These are phyloP conservation scores for Crataegus laevigata DNA, from an alignment of 306 rosid species.

Conservation along the genomic window DNA sequence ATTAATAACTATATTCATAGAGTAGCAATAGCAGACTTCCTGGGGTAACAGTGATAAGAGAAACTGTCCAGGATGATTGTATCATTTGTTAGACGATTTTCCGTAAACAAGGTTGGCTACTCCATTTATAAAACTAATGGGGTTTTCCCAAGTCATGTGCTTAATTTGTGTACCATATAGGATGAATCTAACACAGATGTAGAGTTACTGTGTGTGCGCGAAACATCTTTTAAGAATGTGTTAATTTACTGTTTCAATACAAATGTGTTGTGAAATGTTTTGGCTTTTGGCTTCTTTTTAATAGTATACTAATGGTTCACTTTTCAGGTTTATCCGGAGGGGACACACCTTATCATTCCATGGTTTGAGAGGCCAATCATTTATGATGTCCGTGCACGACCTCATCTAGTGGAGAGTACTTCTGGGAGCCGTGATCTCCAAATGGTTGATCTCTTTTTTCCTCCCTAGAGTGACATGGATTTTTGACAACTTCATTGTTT, in stretches of 20 bases:
- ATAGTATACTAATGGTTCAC: neutral
- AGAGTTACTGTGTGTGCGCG: neutral
- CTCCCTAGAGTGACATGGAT: neutral
- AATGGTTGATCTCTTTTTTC: conserved; percentile 42
- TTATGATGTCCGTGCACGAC: conserved; percentile 90
- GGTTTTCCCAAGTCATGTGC: neutral
- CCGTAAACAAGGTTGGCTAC: neutral
- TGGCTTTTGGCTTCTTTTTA: neutral
- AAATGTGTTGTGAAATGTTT: neutral
- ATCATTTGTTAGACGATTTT: neutral
- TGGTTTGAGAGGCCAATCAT: conserved; percentile 96
- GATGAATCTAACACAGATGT: neutral
- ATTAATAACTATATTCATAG: neutral
- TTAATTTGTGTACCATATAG: neutral
- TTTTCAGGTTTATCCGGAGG: conserved; percentile 89
- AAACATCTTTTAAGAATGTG: neutral
- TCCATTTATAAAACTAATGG: neutral
- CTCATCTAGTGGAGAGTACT: conserved; percentile 85
- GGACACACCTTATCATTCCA: conserved; percentile 72
- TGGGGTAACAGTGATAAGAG: neutral
- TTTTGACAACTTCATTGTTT: neutral
- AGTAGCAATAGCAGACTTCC: neutral
- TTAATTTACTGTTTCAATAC: neutral
- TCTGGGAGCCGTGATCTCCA: conserved; percentile 97
- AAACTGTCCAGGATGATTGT: neutral